phyloP scores from a whole-genome alignment of 208 protist genomes.

The Trypanosoma lewisi region DNA sequence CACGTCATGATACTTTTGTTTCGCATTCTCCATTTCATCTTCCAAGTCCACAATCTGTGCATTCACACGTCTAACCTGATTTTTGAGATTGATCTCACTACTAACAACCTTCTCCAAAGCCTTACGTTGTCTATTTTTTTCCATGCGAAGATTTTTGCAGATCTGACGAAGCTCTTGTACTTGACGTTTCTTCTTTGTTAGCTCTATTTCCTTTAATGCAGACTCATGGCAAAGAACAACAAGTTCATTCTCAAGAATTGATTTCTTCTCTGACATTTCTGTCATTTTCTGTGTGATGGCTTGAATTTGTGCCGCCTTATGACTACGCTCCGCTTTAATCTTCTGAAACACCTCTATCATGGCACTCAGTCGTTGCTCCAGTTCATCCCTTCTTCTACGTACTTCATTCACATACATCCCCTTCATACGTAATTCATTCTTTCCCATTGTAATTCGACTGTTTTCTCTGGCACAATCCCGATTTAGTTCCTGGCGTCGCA shows the following conservation, averaged over 20 bases:
- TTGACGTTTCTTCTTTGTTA: conserved; percentile 79
- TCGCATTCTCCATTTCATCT: conserved; percentile 87
- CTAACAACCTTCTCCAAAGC: conserved; percentile 52
- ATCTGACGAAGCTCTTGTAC: conserved; percentile 66
- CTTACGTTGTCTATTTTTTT: conserved; percentile 86
- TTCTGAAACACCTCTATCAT: conserved; percentile 85
- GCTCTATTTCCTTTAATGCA: conserved; percentile 83
- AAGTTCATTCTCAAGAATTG: conserved; percentile 94
- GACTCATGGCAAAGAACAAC: conserved; percentile 88
- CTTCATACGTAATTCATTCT: conserved; percentile 90
- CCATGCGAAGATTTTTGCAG: conserved; percentile 74
- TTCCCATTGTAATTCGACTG: conserved; percentile 65
- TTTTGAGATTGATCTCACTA: conserved; percentile 73
- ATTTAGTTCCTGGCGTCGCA: conserved; percentile 79
- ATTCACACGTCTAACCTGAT: conserved; percentile 92
- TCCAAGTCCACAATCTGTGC: conserved; percentile 85
- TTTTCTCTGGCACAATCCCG: conserved; percentile 84
- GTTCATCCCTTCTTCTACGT: conserved; percentile 58
- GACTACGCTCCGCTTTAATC: conserved; percentile 92
- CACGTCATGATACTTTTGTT: conserved; percentile 75
- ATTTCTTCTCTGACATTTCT: conserved; percentile 95
- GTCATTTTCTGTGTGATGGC: conserved; percentile 89
- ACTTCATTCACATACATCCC: conserved; percentile 64
- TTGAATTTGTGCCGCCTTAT: conserved; percentile 93
- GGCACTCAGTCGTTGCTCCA: conserved; percentile 70